A percentile compares a stretch with the other conserved stretches of the same genome.
phyloP scores from a whole-genome alignment of 2,329 filamentous ascomycete species.

The Magnaporthiopsis incrustans region DNA sequence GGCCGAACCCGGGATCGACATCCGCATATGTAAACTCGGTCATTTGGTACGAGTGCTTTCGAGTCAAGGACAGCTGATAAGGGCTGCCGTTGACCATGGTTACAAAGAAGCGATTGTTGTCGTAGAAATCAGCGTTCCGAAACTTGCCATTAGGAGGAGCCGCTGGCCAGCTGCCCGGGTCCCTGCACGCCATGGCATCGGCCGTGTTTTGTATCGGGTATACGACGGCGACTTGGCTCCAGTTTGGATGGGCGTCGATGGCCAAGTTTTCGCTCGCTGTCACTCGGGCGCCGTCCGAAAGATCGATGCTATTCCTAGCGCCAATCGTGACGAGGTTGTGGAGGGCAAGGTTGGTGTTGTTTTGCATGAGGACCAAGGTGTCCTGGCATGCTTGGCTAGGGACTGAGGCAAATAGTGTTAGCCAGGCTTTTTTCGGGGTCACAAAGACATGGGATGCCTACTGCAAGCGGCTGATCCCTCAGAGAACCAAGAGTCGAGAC shows the following conservation, averaged over 20 bases:
- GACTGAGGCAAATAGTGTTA: constrained; percentile 10
- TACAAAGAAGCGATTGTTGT: constrained; percentile 3
- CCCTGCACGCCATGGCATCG: constrained; percentile 4
- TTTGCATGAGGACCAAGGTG: constrained; percentile 15
- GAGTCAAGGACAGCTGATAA: constrained; percentile 5
- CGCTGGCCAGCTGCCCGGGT: constrained; percentile 2
- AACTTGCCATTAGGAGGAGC: constrained; percentile 2
- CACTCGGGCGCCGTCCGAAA: constrained; percentile 19
- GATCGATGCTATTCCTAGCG: constrained; percentile 19
- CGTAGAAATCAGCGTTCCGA: neutral
- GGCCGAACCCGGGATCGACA: constrained; percentile 7
- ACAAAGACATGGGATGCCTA: neutral
- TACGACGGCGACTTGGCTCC: constrained; percentile 20
- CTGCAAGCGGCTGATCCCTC: constrained; percentile 9
- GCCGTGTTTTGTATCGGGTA: neutral
- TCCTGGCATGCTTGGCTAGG: constrained; percentile 18
- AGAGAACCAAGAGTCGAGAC: constrained; percentile 3
- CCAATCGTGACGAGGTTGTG: constrained; percentile 24
- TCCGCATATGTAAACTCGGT: constrained; percentile 3
- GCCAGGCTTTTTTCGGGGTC: neutral
- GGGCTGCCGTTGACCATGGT: constrained; percentile 13
- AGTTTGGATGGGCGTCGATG: constrained; percentile 19
- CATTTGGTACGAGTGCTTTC: constrained; percentile 4
- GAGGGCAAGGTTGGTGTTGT: constrained; percentile 16
- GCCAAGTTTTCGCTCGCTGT: constrained; percentile 20